These are phyloP conservation scores for Globisporangium paroecandrum DNA, from an alignment of 352 stramenopile genomes.

Conservation along the genomic window DNA sequence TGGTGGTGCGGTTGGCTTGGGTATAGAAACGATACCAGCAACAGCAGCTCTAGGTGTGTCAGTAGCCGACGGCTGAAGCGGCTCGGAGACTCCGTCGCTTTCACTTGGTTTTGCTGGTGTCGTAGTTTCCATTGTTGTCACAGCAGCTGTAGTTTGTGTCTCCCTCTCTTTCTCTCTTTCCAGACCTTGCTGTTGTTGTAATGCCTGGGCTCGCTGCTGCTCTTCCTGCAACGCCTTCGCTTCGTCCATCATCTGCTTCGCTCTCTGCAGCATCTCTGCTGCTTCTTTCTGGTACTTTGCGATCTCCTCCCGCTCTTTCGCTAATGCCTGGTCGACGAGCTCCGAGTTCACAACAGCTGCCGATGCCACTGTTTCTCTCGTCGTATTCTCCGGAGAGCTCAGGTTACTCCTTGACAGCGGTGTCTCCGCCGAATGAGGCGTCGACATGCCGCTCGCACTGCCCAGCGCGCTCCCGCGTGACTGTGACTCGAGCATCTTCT, in stretches of 20 bases:
- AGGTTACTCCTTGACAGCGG: conserved; percentile 5
- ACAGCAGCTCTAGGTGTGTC: not conserved
- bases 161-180: not conserved
- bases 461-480: conserved; percentile 33
- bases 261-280: conserved; percentile 59
- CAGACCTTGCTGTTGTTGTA: conserved; percentile 11
- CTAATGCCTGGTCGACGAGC: conserved; percentile 16
- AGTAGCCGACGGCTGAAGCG: not conserved
- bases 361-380: not conserved
- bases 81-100: not conserved
- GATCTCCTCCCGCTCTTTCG: conserved; percentile 65
- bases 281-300: conserved; percentile 62
- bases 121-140: not conserved
- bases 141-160: not conserved
- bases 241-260: conserved; percentile 78
- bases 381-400: conserved; percentile 9
- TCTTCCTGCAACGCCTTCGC: conserved; percentile 40
- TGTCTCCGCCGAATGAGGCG: not conserved
- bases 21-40: not conserved
- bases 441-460: conserved; percentile 38
- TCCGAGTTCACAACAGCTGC: not conserved
- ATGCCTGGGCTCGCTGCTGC: conserved; percentile 20
- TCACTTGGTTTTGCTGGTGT: not conserved
- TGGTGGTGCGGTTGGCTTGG: not conserved
- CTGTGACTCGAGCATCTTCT: conserved; percentile 70